These are phyloP conservation scores for Aquanectria penicillioides DNA, from an alignment of 2,329 filamentous ascomycete genomes.

Conservation along the genomic window DNA sequence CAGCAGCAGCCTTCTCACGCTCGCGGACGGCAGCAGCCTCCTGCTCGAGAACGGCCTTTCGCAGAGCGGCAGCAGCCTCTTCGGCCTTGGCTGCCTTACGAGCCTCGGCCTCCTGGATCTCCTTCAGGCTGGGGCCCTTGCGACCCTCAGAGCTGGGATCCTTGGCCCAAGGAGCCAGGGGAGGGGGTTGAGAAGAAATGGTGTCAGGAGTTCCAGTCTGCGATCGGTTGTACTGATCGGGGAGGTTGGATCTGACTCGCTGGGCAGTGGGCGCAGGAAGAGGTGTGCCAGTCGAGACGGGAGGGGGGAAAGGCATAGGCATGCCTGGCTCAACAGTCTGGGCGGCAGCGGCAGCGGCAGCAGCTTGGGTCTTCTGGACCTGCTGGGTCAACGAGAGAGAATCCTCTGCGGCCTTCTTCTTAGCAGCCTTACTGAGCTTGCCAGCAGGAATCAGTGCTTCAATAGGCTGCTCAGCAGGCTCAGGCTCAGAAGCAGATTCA, in stretches of 20 bases:
- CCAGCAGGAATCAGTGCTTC: conserved; percentile 29
- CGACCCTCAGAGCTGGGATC: conserved; percentile 75
- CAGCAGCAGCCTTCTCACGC: conserved; percentile 66
- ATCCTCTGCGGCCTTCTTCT: conserved; percentile 48
- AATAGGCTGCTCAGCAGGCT: conserved; percentile 23
- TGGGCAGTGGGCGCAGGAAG: conserved; percentile 90
- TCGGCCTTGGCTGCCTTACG: conserved; percentile 91
- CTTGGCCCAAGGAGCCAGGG: conserved; percentile 94
- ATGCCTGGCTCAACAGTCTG: conserved; percentile 68
- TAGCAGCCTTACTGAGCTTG: conserved; percentile 42
- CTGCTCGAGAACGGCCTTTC: conserved; percentile 82
- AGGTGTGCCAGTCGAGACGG: conserved; percentile 75
- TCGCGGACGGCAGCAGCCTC: conserved; percentile 71
- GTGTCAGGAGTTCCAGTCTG: conserved; percentile 80
- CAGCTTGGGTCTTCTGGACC: conserved; percentile 77
- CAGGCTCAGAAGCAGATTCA: conserved; percentile 15
- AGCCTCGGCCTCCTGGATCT: conserved; percentile 96
- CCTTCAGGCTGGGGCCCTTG: conserved; percentile 90
- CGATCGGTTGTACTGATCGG: conserved; percentile 77
- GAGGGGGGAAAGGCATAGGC: conserved; percentile 79
- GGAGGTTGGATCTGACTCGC: conserved; percentile 83
- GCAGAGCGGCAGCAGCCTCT: conserved; percentile 79
- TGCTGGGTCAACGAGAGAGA: conserved; percentile 81
- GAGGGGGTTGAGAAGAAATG: conserved; percentile 64
- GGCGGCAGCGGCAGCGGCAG: conserved; percentile 47